These are phyloP conservation scores for Penicillium atrosanguineum DNA, from an alignment of 495 filamentous ascomycete species.

Conservation along the genomic window DNA sequence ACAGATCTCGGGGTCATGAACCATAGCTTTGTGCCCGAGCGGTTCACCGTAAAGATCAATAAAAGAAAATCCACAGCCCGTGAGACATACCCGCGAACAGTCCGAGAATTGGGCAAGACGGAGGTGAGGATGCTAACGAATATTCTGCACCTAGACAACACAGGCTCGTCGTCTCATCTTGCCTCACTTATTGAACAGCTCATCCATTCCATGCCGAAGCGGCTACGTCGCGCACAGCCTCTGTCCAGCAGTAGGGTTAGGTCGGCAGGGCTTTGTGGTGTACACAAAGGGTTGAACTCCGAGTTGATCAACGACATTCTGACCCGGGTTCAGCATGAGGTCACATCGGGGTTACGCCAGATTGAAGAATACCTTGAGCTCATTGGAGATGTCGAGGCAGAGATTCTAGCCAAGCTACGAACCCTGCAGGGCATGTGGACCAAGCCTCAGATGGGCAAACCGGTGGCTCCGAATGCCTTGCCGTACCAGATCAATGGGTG, in stretches of 20 bases:
- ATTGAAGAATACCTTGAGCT: conserved; percentile 22
- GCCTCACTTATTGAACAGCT: conserved; percentile 5
- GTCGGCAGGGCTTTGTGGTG: conserved; percentile 2
- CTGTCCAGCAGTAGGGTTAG: not conserved
- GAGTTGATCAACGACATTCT: conserved; percentile 21
- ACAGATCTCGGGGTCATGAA: not conserved
- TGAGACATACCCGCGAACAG: conserved; percentile 14
- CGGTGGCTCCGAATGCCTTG: conserved; percentile 8
- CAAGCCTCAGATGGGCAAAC: not conserved
- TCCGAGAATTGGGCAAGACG: conserved; percentile 18
- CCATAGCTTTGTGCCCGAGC: not conserved
- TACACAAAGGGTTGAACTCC: conserved; percentile 25
- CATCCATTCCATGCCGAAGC: conserved; percentile 18
- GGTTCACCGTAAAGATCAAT: not conserved
- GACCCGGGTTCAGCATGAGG: conserved; percentile 25
- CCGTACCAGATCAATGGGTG: conserved; percentile 34
- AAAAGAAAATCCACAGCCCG: not conserved
- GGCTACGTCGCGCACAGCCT: conserved; percentile 1
- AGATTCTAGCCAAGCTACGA: conserved; percentile 15
- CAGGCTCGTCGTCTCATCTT: not conserved
- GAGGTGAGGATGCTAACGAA: conserved; percentile 26
- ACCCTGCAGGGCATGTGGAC: conserved; percentile 35
- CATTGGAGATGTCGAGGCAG: conserved; percentile 5
- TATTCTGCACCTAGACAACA: conserved; percentile 22
- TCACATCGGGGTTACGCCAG: conserved; percentile 25